Evolutionary conservation across 1,139 yeast species (phyloP), one percentile per base, ranked within the genome.

Genomic region (Debaryomyces robertsiae): DNA sequence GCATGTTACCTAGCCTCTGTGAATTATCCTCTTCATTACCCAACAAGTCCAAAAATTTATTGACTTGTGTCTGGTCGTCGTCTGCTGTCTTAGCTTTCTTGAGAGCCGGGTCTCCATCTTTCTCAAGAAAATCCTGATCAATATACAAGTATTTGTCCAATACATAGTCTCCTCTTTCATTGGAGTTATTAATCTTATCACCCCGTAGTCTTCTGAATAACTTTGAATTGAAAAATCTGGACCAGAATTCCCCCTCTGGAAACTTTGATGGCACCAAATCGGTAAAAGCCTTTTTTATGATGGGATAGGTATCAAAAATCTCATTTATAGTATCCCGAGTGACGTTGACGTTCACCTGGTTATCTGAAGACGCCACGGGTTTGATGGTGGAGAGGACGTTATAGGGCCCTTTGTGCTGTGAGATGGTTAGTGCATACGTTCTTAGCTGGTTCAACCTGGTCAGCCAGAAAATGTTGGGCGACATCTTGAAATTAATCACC

Each of bases 211-310:
- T 79, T 52, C 97, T 75, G 57, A 91, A 93, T 45, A 93, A 66
- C 53, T 90, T 84, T 1, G 97, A 89, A 53, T 88, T 83, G 69
- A 93, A 93, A 57, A 93, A 94, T 46, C 98, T 72, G n/a, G 95
- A 86, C 98, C 99, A 93, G 53, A 93, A 93, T 55, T 87, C 95
- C 28, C 94, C 93, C 60, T 91, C 98, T 38, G 79, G 76, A 46
- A 93, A 75, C 47, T 84, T 83, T 2, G 51, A 55, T 0, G 98
- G 98, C 2, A 94, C 98, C 46, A 83, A 81, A 46, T 93, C 98
- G 47, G 81, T 81, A 57, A 85, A 93, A 0, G 98, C 98, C 47
- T 79, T 82, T 45, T 87, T 80, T n/a, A 93, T 94, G 27, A 91
- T 79, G 0, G 98, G 98, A 56, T 93, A 93, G 45, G 94, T 96